Evolutionary conservation across 202 grass and related monocot species (phyloP), one percentile per base, ranked within the genome.

Genomic region (Zizania palustris): DNA sequence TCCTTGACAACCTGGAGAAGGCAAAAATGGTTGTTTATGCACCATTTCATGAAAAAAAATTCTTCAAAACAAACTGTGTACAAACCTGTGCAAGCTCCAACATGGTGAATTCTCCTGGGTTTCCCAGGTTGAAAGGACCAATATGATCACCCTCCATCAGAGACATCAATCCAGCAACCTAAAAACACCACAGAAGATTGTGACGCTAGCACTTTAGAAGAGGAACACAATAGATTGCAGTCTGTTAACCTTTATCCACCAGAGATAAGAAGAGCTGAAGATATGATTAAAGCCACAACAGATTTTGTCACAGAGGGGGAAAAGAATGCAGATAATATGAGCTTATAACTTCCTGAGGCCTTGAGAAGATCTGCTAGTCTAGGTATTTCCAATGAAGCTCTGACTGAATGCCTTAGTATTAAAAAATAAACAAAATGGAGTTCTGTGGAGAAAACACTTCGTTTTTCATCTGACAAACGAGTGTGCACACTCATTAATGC

Each of bases 71-170:
- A 34, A 58, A 7, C 11, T 42, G 11, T 49, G 2, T 10, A 74
- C 61, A 88, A 45, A 93, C 91, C 88, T 90, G 76, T 67, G 91
- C 91, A 81, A 93, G 83, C 69, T 93, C 88, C 72, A 93, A 74
- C 91, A 93, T 93, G 72, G 88, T 93, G 74, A 93, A 93, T 36
- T 93, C 91, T 65, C 91, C 91, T 74, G 91, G 91, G 75, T 93
- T 93, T 60, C 91, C 91, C 75, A 93, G 73, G 56, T 93, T 93
- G 75, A 90, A 93, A 48, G 91, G 91, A 40, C 91, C 91, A 21
- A 90, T 93, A 65, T 93, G 91, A 73, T 90, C 83, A 76, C 88
- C 48, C 78, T 93, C 88, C 91, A 93, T 93, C 45, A 93, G 68
- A 62, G 88, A 69, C 84, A 88, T 82, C 83, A 93, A 18, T 51